These are phyloP conservation scores for Inonotus obliquus DNA, from an alignment of 1,284 basidiomycete genomes.

Conservation along the genomic window DNA sequence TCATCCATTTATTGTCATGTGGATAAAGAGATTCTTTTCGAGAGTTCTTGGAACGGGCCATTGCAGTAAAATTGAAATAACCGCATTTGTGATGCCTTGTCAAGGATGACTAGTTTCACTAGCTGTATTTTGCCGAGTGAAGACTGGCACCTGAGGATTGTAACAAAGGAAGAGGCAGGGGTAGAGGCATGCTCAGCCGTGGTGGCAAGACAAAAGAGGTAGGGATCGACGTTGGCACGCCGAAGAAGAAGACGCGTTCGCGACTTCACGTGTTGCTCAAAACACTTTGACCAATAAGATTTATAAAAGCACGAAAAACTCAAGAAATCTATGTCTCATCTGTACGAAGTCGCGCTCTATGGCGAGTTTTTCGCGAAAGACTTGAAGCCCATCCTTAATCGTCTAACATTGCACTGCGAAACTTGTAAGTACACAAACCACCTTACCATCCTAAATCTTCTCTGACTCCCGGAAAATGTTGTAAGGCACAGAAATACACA, in stretches of 20 bases:
- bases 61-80: neutral
- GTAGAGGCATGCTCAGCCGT: no score
- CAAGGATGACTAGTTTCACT: neutral
- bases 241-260: no score
- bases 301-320: neutral
- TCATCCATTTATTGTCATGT: neutral
- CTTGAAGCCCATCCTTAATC: conserved; percentile 63
- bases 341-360: conserved; percentile 74
- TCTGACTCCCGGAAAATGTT: neutral
- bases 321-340: conserved; percentile 33
- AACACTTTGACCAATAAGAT: no score
- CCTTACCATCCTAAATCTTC: conserved; percentile 19
- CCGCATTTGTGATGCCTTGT: neutral
- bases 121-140: neutral
- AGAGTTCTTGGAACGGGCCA: neutral
- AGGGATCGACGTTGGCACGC: no score
- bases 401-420: conserved; percentile 72
- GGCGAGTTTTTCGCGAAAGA: conserved; percentile 64
- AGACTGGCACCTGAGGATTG: no score
- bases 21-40: neutral
- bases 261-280: no score
- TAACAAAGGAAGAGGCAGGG: no score
- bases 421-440: conserved; percentile 32
- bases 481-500: conserved; percentile 45
- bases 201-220: no score